A percentile compares a stretch with the other conserved stretches of the same genome.
Conservation (phyloP, 2,329 filamentous ascomycete species). For the Grosmannia huntii region DNA sequence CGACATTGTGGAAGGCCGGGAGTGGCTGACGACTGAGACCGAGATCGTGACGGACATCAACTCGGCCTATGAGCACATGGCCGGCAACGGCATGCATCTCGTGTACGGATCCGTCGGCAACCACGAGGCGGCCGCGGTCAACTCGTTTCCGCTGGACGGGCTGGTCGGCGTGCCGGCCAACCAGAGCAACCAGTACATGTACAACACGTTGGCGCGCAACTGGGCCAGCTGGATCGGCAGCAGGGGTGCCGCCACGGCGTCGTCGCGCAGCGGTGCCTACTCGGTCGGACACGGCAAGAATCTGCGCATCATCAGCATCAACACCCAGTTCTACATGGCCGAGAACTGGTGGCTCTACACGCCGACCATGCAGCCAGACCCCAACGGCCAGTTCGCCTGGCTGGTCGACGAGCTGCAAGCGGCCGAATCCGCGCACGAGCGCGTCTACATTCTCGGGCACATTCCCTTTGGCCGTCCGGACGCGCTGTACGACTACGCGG, state of each 20-base stretch:
- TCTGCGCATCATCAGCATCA: slow-evolving; percentile 43
- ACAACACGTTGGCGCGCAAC: slow-evolving; percentile 28
- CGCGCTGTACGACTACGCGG: slow-evolving; percentile 37
- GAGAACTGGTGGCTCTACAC: slow-evolving; percentile 43
- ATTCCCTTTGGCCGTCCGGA: slow-evolving; percentile 39
- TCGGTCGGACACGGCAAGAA: slow-evolving; percentile 24
- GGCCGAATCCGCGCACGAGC: slow-evolving; percentile 35
- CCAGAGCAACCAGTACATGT: slow-evolving; percentile 32
- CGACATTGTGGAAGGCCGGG: slow-evolving; percentile 40
- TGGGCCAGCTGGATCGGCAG: slow-evolving; percentile 34
- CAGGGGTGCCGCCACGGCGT: slow-evolving; percentile 17
- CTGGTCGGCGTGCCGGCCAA: not conserved
- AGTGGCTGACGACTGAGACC: slow-evolving; percentile 29
- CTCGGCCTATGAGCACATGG: slow-evolving; percentile 34
- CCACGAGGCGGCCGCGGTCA: slow-evolving; percentile 39
- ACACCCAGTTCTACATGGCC: slow-evolving; percentile 44
- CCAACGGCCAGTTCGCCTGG: slow-evolving; percentile 39
- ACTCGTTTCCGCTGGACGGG: slow-evolving; percentile 23
- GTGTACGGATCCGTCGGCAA: slow-evolving; percentile 44
- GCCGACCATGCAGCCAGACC: slow-evolving; percentile 35
- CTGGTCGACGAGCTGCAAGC: slow-evolving; percentile 36
- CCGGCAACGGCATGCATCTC: slow-evolving; percentile 18
- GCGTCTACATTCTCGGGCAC: slow-evolving; percentile 44
- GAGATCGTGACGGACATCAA: slow-evolving; percentile 23
- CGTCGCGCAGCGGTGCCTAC: slow-evolving; percentile 15